Percentiles rank a stretch among this genome's conserved stretches.
phyloP scores from a whole-genome alignment of 2,329 filamentous ascomycete species.

The Bipolaris gigantea region DNA sequence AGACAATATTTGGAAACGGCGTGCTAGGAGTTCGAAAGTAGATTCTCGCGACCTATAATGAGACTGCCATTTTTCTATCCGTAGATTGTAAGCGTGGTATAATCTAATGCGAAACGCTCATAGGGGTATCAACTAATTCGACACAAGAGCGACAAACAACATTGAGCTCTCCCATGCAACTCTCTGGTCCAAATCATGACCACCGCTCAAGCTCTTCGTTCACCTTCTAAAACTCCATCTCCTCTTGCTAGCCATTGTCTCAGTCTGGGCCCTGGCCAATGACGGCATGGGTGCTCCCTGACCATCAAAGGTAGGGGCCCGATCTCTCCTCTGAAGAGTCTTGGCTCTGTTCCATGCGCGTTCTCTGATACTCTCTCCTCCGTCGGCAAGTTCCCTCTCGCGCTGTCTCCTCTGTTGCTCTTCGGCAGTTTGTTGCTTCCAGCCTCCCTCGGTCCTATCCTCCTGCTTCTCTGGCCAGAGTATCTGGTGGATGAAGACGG shows the following conservation, averaged over 20 bases:
- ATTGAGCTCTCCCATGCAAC: background rate
- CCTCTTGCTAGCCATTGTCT: conserved; percentile 11
- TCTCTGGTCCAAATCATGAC: background rate
- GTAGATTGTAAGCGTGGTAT: background rate
- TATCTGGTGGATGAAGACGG: conserved; percentile 68
- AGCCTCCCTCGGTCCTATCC: conserved; percentile 64
- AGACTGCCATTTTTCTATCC: background rate
- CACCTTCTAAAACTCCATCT: conserved; percentile 19
- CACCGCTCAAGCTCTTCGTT: background rate
- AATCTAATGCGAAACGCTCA: conserved; percentile 4
- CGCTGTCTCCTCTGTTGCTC: conserved; percentile 29
- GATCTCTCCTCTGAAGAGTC: conserved; percentile 26
- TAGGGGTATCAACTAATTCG: conserved; percentile 1
- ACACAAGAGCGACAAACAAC: background rate
- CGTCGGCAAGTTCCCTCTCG: conserved; percentile 19
- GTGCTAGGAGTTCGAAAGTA: background rate
- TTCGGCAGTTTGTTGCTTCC: conserved; percentile 44
- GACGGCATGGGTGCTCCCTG: conserved; percentile 1
- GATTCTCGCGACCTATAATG: background rate
- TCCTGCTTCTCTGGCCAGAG: conserved; percentile 75
- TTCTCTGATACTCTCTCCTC: conserved; percentile 21
- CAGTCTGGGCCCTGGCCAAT: conserved; percentile 13
- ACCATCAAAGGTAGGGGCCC: background rate
- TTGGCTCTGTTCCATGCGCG: conserved; percentile 26
- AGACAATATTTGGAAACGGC: background rate